Evolutionary conservation across 83 land plant species (phyloP), one percentile per base, ranked within the genome.

Genomic region (Picea abies): DNA sequence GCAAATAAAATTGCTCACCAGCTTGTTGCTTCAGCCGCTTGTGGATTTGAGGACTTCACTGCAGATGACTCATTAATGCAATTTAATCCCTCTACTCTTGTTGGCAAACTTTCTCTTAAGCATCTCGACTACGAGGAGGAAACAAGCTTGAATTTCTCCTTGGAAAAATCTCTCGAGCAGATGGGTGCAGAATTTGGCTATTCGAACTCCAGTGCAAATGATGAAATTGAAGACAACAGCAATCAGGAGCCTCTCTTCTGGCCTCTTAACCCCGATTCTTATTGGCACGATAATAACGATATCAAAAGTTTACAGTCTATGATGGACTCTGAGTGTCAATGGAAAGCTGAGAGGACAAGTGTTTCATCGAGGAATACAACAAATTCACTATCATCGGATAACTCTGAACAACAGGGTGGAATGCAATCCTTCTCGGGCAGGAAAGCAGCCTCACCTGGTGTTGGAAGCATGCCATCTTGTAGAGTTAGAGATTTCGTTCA

Each of bases 1-100:
- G 77, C 60, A 35, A 73, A 73, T 73, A 47, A 73, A 73, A 44
- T 73, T 73, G 58, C 29, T 73, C 58, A 47, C 22, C 25, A 73
- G 41, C 77, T 73, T 22, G 77, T 73, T 73, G 77, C 77, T n/a
- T 41, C 52, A 3, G 58, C 77, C 11, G 41, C 58, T 41, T 12
- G 49, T n/a, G n/a, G 16, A 12, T 9, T 10, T 22, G 77, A 73
- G 58, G 12, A 47, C 22, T 73, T 52, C n/a, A 44, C 23, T n/a
- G 10, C 77, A 73, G 12, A n/a, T 73, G 60, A 19, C n/a, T 19
- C 39, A 19, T 39, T 20, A 20, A 9, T 39, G n/a, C 22, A 39
- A 6, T 41, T 11, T 41, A 52, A 52, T 11, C 58, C 58, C 58
- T 52, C 58, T 52, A 52, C 58, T 12, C 58, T 2, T 52, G 58